phyloP scores from a whole-genome alignment of 2,329 filamentous ascomycete genomes.

The Diaporthe humulicola region DNA sequence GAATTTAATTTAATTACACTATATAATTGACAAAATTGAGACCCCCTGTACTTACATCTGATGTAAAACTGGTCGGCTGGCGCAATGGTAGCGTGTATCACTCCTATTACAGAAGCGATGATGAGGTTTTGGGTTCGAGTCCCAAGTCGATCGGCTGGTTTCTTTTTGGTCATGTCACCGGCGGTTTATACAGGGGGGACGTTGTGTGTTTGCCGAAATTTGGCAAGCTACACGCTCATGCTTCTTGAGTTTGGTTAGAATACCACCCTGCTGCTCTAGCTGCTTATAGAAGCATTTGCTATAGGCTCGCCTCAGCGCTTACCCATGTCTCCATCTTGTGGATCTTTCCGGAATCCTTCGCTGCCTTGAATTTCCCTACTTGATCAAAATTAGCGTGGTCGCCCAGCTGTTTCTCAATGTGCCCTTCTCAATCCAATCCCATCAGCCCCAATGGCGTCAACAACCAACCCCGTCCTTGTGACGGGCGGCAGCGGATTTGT shows the following conservation, averaged over 20 bases:
- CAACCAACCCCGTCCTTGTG: slow-evolving; percentile 56
- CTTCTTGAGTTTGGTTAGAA: not conserved
- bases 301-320: slow-evolving; percentile 7
- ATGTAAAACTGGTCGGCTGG: not conserved
- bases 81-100: slow-evolving; percentile 30
- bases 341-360: slow-evolving; percentile 21
- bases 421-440: not conserved
- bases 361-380: slow-evolving; percentile 16
- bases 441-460: not conserved
- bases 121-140: slow-evolving; percentile 32
- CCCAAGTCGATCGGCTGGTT: slow-evolving; percentile 14
- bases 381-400: slow-evolving; percentile 1
- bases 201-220: not conserved
- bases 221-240: not conserved
- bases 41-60: not conserved
- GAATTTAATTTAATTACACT: no score
- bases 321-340: slow-evolving; percentile 23
- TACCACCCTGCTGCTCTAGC: slow-evolving; percentile 5
- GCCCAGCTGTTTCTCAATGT: not conserved
- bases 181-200: not conserved
- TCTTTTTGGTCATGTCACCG: not conserved
- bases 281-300: slow-evolving; percentile 14
- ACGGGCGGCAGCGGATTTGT: slow-evolving; percentile 75
- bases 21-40: rapidly evolving
- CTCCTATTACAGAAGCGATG: slow-evolving; percentile 11